Evolutionary conservation across 441 rosid species (phyloP).

Genomic region (Arabidopsis hybrid): DNA sequence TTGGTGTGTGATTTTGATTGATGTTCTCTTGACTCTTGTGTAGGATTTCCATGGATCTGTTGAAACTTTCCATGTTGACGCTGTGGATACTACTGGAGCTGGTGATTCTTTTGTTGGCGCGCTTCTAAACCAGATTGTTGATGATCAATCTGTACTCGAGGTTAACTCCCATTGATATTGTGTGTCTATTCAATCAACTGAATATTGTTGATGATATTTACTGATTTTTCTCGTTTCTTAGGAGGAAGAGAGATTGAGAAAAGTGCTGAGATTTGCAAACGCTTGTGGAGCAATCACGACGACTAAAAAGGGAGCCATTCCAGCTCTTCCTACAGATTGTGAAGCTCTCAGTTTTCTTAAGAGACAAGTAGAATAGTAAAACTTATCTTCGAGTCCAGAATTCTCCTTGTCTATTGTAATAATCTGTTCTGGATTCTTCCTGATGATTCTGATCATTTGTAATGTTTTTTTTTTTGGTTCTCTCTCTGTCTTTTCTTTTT

Average conservation of each 20-base stretch:
- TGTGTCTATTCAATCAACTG: background rate
- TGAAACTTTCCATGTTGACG: slow-evolving; percentile 70
- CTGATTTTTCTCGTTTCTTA: slow-evolving; percentile 23
- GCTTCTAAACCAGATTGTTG: slow-evolving; percentile 72
- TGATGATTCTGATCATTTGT: background rate
- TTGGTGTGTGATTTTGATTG: background rate
- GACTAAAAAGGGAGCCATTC: slow-evolving; percentile 93
- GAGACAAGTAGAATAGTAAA: slow-evolving; percentile 40
- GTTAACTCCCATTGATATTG: slow-evolving; percentile 26
- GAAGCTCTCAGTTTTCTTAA: slow-evolving; percentile 60
- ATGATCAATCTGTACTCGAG: slow-evolving; percentile 73
- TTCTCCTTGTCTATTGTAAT: background rate
- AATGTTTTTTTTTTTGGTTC: background rate
- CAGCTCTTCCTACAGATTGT: slow-evolving; percentile 73
- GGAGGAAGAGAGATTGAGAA: slow-evolving; percentile 77
- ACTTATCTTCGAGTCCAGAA: background rate
- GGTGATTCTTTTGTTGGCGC: slow-evolving; percentile 96
- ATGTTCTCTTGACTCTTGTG: background rate
- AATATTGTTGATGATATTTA: background rate
- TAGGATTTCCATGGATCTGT: slow-evolving; percentile 85
- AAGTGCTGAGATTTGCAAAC: slow-evolving; percentile 72
- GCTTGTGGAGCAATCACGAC: slow-evolving; percentile 98
- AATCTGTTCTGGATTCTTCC: background rate
- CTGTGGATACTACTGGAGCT: slow-evolving; percentile 94
- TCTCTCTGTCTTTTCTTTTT: background rate